Conservation (phyloP, 1,284 basidiomycete genomes). For the Inonotus obliquus region DNA sequence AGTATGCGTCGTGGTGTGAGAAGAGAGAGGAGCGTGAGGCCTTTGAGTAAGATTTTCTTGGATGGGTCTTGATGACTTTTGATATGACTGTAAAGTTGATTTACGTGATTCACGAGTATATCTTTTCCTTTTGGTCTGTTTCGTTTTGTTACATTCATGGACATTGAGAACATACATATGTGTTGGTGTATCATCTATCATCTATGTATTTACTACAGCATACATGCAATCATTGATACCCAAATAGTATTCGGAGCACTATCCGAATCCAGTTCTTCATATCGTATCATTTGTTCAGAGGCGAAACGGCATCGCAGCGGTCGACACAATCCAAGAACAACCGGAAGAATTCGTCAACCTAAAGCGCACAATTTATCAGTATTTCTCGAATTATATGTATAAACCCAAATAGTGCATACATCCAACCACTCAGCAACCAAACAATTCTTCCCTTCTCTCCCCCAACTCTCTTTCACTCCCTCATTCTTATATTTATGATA, state of each 20-base stretch:
- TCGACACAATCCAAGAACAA: slow-evolving; percentile 57
- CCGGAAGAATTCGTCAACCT: slow-evolving; percentile 64
- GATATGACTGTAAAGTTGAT: not conserved
- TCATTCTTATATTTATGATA: slow-evolving; percentile 51
- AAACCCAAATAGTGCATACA: slow-evolving; percentile 37
- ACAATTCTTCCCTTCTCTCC: slow-evolving; percentile 66
- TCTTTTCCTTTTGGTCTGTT: not conserved
- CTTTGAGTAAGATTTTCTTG: slow-evolving; percentile 74
- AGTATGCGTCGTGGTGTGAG: slow-evolving; percentile 70
- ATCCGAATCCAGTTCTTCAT: not conserved
- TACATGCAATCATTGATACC: not conserved
- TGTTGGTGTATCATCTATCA: not conserved
- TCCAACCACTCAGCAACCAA: slow-evolving; percentile 60
- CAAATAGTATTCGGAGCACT: not conserved
- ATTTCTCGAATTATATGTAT: not conserved
- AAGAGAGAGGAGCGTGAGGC: slow-evolving; percentile 41
- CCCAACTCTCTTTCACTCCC: slow-evolving; percentile 47
- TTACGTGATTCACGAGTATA: not conserved
- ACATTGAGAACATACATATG: not conserved
- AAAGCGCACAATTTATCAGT: not conserved
- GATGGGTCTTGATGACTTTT: slow-evolving; percentile 41
- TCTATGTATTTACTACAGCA: not conserved
- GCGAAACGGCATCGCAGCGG: slow-evolving; percentile 53
- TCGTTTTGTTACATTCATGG: not conserved
- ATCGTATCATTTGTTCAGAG: slow-evolving; percentile 36